Evolutionary conservation across 1,284 basidiomycete genomes (phyloP).

Genomic region (Ceratobasidium theobromae): DNA sequence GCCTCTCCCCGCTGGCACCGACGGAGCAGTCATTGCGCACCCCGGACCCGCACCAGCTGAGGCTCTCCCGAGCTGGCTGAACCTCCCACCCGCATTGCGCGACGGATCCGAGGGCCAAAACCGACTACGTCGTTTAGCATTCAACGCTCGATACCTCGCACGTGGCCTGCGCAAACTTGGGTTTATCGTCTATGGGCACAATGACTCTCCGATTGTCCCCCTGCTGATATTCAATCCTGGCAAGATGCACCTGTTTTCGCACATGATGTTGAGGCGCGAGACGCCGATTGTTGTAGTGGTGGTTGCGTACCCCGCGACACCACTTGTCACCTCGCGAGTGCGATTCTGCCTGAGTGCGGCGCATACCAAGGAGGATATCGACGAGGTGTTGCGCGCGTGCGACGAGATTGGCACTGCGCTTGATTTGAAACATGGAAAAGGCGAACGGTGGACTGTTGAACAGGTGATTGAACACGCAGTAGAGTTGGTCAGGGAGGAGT

Average conservation of each 20-base stretch:
- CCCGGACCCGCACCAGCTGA: slow-evolving; percentile 67
- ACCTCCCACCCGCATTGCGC: slow-evolving; percentile 64
- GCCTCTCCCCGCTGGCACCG: slow-evolving; percentile 44
- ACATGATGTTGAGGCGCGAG: slow-evolving; percentile 81
- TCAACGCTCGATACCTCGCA: slow-evolving; percentile 93
- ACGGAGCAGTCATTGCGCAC: slow-evolving; percentile 44
- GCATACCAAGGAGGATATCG: slow-evolving; percentile 97
- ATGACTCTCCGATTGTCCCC: slow-evolving; percentile 91
- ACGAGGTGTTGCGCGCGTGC: slow-evolving; percentile 81
- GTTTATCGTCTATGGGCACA: slow-evolving; percentile 94
- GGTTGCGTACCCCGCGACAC: slow-evolving; percentile 91
- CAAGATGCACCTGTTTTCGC: slow-evolving; percentile 86
- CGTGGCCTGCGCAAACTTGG: slow-evolving; percentile 88
- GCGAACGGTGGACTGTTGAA: slow-evolving; percentile 81
- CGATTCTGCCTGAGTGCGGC: slow-evolving; percentile 93
- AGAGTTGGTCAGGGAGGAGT: slow-evolving; percentile 62
- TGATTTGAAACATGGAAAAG: slow-evolving; percentile 77
- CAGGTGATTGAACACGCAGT: slow-evolving; percentile 73
- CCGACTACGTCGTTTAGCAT: slow-evolving; percentile 85
- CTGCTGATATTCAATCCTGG: slow-evolving; percentile 92
- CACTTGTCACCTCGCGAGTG: slow-evolving; percentile 86
- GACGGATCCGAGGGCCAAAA: slow-evolving; percentile 83
- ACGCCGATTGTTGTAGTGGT: slow-evolving; percentile 87
- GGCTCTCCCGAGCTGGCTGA: slow-evolving; percentile 68
- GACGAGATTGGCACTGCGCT: slow-evolving; percentile 90